Base-by-base conservation (phyloP, 306 rosid genomes). In the Begonia masoniana region DNA sequence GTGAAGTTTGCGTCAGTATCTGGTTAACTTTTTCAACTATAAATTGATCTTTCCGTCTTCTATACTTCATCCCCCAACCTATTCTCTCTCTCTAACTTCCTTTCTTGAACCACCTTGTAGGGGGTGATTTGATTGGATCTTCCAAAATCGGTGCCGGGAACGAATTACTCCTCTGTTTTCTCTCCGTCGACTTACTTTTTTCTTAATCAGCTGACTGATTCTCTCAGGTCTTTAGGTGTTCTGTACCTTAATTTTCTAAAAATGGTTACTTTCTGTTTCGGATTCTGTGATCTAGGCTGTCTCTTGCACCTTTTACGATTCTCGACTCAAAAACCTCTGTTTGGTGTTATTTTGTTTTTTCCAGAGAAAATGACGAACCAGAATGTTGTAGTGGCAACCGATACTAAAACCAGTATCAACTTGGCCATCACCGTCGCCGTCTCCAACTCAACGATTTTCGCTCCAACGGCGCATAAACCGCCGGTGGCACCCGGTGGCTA, bases 281-380 rank as follows among this genome's bases (percentile, higher is more conserved):
- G 47, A 15, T 45, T 45, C 5, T 54, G 57, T 5, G 45, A 16
- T 52, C 60, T 24, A 1, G 47, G 48, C 5, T n/a, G 49, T 11
- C 49, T 45, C 15, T 45, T 45, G n/a, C 13, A 45, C 4, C 49
- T 12, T 45, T 45, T 45, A 3, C 13, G 15, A 10, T 45, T n/a
- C 49, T 10, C 15, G 15, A 45, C n/a, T n/a, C 10, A 31, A 31
- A 21, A 21, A 51, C 7, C 13, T 23, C 52, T 9, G 9, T 49
- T 43, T 47, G 24, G 7, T 31, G 39, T 6, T 31, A 11, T 42
- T 53, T 53, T 45, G 36, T 11, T 65, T 67, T 17, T 61, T 62
- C 72, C 14, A 9, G 3, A 14, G 19, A 57, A 57, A 31, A 88
- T 91, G 99, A 86, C 92, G 46, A 88, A 76, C 61, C 83, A 81